These are phyloP conservation scores for Umbelopsis vinacea DNA, from an alignment of 192 early-diverging fungal genomes.

Conservation along the genomic window DNA sequence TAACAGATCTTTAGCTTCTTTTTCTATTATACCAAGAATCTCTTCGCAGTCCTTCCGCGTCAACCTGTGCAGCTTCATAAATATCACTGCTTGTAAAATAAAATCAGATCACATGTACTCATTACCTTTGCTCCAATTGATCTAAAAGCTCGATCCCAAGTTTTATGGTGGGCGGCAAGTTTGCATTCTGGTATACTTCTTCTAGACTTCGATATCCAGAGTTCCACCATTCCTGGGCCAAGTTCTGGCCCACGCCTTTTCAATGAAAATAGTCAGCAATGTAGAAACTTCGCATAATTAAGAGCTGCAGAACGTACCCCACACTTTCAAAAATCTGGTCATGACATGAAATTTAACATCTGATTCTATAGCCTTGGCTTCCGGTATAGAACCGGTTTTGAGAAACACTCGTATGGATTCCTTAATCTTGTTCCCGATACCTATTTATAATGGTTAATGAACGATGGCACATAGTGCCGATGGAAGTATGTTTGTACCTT, in stretches of 20 bases:
- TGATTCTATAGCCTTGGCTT: constrained; percentile 23
- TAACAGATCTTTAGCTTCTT: constrained; percentile 23
- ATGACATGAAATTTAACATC: constrained; percentile 27
- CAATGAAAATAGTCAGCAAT: no score
- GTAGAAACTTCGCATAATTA: no score
- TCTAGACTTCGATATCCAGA: constrained; percentile 35
- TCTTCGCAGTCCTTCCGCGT: constrained; percentile 37
- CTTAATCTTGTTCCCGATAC: constrained; percentile 35
- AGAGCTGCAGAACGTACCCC: constrained; percentile 19
- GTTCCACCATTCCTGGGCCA: constrained; percentile 34
- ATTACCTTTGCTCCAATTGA: constrained; percentile 34
- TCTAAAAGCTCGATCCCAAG: constrained; percentile 35
- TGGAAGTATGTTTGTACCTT: neutral
- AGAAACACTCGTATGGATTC: constrained; percentile 26
- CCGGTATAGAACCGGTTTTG: constrained; percentile 29
- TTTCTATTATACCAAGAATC: constrained; percentile 36
- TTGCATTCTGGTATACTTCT: constrained; percentile 29
- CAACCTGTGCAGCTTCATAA: constrained; percentile 23
- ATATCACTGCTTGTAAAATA: neutral
- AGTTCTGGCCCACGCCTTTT: neutral
- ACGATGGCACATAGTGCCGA: neutral
- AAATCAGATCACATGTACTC: neutral
- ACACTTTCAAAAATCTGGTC: constrained; percentile 27
- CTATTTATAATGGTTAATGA: neutral
- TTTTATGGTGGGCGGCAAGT: constrained; percentile 17